Base-by-base conservation (phyloP, 352 stramenopile species). In the Pelagophyceae sp. region DNA sequence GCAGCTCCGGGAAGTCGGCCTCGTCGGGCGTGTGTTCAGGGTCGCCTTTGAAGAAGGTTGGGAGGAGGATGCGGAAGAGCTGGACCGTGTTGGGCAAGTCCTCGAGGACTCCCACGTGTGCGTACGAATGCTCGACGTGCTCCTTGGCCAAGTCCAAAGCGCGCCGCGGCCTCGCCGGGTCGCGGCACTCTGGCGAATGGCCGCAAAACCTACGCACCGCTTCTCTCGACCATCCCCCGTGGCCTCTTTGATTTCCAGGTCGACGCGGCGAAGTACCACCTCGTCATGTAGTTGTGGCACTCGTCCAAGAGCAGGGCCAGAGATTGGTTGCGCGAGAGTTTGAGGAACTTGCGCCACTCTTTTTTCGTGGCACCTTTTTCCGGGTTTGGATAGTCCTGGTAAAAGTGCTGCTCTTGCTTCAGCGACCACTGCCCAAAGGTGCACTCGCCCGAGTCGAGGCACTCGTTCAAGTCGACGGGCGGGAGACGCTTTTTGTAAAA, bases 281-380 rank as follows among this genome's bases (percentile, higher is more conserved):
- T 11, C 35, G 38, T 58, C 67, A 58, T 74, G 38, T 74, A 74
- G 67, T 74, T 37, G 67, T 74, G 31, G 67, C 67, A 74, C 67
- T 74, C 67, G 67, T 74, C 67, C 67, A 33, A 27, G 33, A 74
- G 35, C 2, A 74, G 67, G 17, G 27, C 27, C 67, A 74, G 51
- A 37, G 35, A 58, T 37, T 74, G 15, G 67, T 74, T 74, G 67
- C 29, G 29, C 35, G 67, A 51, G 6, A 74, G 38, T 11, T 19
- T 1, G 6, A 25, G 67, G 38, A 74, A 74, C 20, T 37, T 27
- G 2, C 29, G 5, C 35, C 67, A 58, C 38, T 74, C 67, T n/a
- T 29, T 58, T 11, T 3, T 15, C 2, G 6, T 50, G 1, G 63
- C 63, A 1, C 19, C 1, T 27, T 25, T 25, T 27, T 3, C 11